Evolutionary conservation across 352 stramenopile species (phyloP).

Genomic region (Phytophthora citricola): DNA sequence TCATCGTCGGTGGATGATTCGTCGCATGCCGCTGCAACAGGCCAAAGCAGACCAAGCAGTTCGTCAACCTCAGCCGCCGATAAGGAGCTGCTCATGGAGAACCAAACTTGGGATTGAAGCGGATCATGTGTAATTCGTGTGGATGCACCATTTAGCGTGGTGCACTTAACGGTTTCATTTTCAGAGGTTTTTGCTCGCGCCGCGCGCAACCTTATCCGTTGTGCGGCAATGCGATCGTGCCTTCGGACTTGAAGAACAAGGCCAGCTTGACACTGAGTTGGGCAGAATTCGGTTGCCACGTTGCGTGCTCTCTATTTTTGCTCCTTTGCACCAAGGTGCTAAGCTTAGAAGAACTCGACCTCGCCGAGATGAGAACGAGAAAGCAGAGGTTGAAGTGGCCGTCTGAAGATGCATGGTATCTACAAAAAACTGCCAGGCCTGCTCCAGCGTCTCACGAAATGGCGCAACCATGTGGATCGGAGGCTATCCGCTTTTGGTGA

Average conservation of each 20-base stretch:
- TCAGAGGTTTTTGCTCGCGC: background rate
- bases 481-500: slow-evolving; percentile 14
- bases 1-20: slow-evolving; percentile 30
- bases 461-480: slow-evolving; percentile 15
- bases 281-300: slow-evolving; percentile 7
- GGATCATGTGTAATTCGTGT: background rate
- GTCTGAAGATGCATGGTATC: slow-evolving; percentile 6
- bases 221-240: slow-evolving; percentile 18
- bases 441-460: slow-evolving; percentile 20
- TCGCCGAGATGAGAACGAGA: slow-evolving; percentile 12
- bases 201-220: too few species aligned
- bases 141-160: slow-evolving; percentile 11
- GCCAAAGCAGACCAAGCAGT: slow-evolving; percentile 56
- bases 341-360: slow-evolving; percentile 14
- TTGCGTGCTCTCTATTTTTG: slow-evolving; percentile 32
- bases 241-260: slow-evolving; percentile 32
- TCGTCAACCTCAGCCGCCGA: slow-evolving; percentile 20
- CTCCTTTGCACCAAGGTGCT: slow-evolving; percentile 2
- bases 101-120: slow-evolving; percentile 8
- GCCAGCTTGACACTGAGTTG: slow-evolving; percentile 15
- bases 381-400: slow-evolving; percentile 21
- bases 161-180: background rate
- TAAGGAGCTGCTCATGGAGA: slow-evolving; percentile 21
- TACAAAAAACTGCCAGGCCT: background rate
- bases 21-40: slow-evolving; percentile 18